These are phyloP conservation scores for Endogone sp. DNA, from an alignment of 192 early-diverging fungal species.

Conservation along the genomic window DNA sequence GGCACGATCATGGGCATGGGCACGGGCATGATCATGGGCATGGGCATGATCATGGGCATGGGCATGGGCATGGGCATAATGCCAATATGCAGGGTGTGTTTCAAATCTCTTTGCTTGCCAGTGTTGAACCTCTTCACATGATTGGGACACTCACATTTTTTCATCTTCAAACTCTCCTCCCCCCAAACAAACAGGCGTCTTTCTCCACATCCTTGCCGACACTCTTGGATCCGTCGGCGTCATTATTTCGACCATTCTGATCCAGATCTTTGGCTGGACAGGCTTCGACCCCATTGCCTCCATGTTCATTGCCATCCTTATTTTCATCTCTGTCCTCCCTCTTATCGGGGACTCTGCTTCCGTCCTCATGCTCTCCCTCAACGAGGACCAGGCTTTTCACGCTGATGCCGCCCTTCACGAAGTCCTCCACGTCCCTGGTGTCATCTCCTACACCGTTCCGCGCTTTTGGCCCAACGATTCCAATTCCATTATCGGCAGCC, in stretches of 20 bases:
- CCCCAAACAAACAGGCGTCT: constrained; percentile 61
- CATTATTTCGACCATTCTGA: constrained; percentile 88
- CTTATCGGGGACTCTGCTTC: constrained; percentile 69
- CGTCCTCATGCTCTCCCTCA: constrained; percentile 48
- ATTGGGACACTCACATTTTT: neutral
- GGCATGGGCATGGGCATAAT: constrained; percentile 63
- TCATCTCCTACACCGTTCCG: constrained; percentile 32
- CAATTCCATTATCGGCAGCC: constrained; percentile 44
- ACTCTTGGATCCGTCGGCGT: constrained; percentile 95
- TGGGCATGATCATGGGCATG: constrained; percentile 45
- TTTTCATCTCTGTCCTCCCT: constrained; percentile 81
- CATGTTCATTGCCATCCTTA: constrained; percentile 84
- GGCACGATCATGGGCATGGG: constrained; percentile 57
- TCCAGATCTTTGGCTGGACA: constrained; percentile 89
- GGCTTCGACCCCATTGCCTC: constrained; percentile 95
- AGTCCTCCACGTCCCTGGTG: constrained; percentile 35
- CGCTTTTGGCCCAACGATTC: constrained; percentile 60
- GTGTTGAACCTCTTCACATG: too few species aligned
- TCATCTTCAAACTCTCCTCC: constrained; percentile 8
- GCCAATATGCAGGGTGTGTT: constrained; percentile 81
- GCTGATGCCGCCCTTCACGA: constrained; percentile 45
- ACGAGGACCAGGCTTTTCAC: constrained; percentile 29
- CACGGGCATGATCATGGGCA: constrained; percentile 41
- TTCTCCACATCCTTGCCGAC: constrained; percentile 92
- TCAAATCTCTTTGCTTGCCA: too few species aligned